Evolutionary conservation across 352 stramenopile species (phyloP), one percentile per base, ranked within the genome.

Genomic region (Globisporangium abappressorium): DNA sequence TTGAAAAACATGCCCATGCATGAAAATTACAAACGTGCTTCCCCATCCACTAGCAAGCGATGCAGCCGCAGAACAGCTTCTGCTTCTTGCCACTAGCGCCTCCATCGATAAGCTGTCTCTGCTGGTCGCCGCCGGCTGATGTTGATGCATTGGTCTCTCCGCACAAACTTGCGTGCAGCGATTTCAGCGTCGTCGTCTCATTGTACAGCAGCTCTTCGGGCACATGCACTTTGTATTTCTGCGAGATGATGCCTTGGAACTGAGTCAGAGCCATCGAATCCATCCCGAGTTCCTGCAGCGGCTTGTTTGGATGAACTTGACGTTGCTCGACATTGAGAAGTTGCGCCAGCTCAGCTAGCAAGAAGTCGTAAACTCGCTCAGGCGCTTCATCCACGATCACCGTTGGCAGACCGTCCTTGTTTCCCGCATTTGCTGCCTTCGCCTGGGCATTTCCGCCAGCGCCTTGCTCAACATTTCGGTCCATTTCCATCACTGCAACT

Each of bases 261-360:
- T 99, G 97, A 46, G 94, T 97, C 33, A 99, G 71, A 8, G 77
- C 92, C 72, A 99, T 92, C 62, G 92, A 98, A 70, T 99, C 96
- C 72, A 99, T 91, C 1, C 90, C 90, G 54, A 86, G 64, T 71
- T 93, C 74, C 54, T 93, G 84, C 59, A 93, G 71, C n/a, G 85
- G 81, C 47, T 72, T 80, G 56, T 77, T 81, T 3, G 78, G 63
- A 14, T 84, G 78, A 30, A 93, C 80, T 47, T 80, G 65, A n/a
- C 64, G 46, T 26, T 75, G 69, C 24, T 91, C 77, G 18, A 85
- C 80, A 26, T 82, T 83, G 3, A 93, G 72, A 20, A 88, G 67
- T 46, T 82, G 79, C 9, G 85, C 87, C 8, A 94, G 65, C 62
- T 94, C 81, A 1, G 71, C 68, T 5, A 87, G 63, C 33, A 93